Evolutionary conservation across 768 basidiomycete genomes (phyloP), one percentile per base, ranked within the genome.

Genomic region (Mrakia frigida): DNA sequence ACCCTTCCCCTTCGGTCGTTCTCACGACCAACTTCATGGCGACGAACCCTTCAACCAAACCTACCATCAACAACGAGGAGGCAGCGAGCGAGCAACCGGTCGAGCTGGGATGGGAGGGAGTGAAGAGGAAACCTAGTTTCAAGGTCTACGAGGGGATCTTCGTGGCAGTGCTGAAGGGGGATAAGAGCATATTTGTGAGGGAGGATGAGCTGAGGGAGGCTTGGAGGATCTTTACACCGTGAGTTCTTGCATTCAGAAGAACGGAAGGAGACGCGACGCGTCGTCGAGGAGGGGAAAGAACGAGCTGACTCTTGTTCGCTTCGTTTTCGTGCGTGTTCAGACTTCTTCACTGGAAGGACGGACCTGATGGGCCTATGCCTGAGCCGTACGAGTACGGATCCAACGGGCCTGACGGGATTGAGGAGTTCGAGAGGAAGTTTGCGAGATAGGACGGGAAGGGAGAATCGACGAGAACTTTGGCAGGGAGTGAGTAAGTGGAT

Each of bases 221-320:
- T 33, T 79, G 79, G 79, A 73, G 71, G 14, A 76, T 79, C 52
- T 79, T 79, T 37, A 79, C 79, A 25, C 79, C 79, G 75, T 78
- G 28, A 73, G 76, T 73, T 28, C 56, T n/a, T n/a, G 56, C 25
- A 10, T 23, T 6, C 7, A 14, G 52, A 16, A 2, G 6, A 11
- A 21, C 10, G 13, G 13, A 56, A 18, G 23, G 56, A 28, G 23
- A 56, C 3, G n/a, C 23, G 56, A 56, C 56, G 56, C n/a, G 56
- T 6, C 56, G 56, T 10, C 16, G 3, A 4, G 13, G 18, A 50
- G 46, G 9, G 3, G 18, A 50, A 2, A 6, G n/a, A 46, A 7
- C 25, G 25, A n/a, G 56, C 56, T 56, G 56, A 56, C 56, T 28
- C n/a, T n/a, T n/a, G n/a, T n/a, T 28, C 53, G 25, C 4, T 28